Evolutionary conservation across 73 alveolate species (phyloP).

Genomic region (Paramecium caudatum): DNA sequence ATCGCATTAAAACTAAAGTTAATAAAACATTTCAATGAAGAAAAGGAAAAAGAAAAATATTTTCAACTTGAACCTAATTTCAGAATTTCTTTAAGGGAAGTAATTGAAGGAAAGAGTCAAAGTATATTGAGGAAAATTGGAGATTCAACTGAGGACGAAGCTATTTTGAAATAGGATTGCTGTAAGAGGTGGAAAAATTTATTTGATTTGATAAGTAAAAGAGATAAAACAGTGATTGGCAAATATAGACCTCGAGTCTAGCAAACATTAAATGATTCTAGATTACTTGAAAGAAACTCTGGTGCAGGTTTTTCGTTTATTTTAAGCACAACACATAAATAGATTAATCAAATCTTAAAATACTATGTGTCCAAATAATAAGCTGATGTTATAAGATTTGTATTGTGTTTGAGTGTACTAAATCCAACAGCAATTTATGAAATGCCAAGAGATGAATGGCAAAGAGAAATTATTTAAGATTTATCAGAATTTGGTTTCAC

Average conservation of each 20-base stretch:
- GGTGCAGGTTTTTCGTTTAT: constrained; percentile 63
- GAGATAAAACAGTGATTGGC: not conserved
- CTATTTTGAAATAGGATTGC: not conserved
- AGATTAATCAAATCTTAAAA: constrained; percentile 33
- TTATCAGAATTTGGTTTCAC: constrained; percentile 47
- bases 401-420: constrained; percentile 2
- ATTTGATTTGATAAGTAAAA: constrained; percentile 53
- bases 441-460: constrained; percentile 52
- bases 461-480: constrained; percentile 2
- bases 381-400: constrained; percentile 3
- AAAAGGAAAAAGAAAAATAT: not conserved
- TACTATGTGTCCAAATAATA: constrained; percentile 23
- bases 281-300: constrained; percentile 21
- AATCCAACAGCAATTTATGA: constrained; percentile 24
- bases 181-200: constrained; percentile 47
- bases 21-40: not conserved
- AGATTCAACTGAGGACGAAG: not conserved
- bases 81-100: not conserved
- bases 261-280: constrained; percentile 34
- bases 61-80: constrained; percentile 9
- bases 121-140: not conserved
- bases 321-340: constrained; percentile 61
- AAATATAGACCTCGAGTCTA: not conserved
- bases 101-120: constrained; percentile 32
- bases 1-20: not conserved